Evolutionary conservation across 257 asterid genomes (phyloP), one percentile per base, ranked within the genome.

Genomic region (Solanum megistacrolobum): DNA sequence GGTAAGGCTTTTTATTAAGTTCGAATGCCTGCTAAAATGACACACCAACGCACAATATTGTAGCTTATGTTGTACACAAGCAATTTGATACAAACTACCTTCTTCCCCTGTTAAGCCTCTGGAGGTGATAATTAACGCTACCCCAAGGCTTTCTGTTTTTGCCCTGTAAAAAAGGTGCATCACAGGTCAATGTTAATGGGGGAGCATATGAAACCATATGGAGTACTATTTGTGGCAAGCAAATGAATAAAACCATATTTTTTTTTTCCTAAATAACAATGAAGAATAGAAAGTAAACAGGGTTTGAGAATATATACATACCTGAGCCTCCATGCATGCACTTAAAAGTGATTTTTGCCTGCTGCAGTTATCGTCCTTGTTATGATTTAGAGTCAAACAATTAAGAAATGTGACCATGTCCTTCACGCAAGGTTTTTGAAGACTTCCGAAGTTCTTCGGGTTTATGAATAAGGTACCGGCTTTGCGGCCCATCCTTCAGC

Each of bases 291-390:
- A 74, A 21, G 20, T 1, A 74, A 74, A 74, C 29, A 21, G 69
- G 69, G 6, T 62, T 62, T 62, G 69, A 62, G 14, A 62, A 62
- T 11, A 62, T 62, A 84, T 89, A 94, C 98, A 84, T 89, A 94
- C 98, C 98, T 95, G 98, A 85, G 96, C 93, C 52, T 94, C 95
- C 98, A 95, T 93, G 93, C 98, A 97, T 48, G 96, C 89, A 86
- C 94, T 93, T 89, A 97, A 88, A 27, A 89, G 72, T 4, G 95
- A 88, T 89, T 97, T 97, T 72, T 96, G 98, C 83, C 95, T 91
- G 84, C 91, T 94, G 84, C 98, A 97, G 84, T 92, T 93, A 35
- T 86, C 87, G 89, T 94, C 98, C 60, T 89, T 91, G 90, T 96
- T 96, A 38, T 96, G 93, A 89, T 92, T 92, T 52, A 97, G 87